These are phyloP conservation scores for Pseudognaphalium luteoalbum DNA, from an alignment of 129 eudicot species.

Conservation along the genomic window DNA sequence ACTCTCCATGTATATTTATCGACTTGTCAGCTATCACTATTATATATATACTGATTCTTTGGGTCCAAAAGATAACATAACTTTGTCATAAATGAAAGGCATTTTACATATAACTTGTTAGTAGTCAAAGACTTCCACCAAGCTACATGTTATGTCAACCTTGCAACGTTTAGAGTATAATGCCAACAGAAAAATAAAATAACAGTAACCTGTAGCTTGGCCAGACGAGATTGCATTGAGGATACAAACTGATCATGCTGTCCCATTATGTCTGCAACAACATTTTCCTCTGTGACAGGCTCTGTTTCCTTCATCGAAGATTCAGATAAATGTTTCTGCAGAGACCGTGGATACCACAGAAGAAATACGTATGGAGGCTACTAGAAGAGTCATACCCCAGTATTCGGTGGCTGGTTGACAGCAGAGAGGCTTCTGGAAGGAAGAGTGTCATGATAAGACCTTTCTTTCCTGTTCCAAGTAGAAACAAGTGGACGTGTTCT, in stretches of 20 bases:
- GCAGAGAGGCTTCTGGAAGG: conserved; percentile 53
- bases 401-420: conserved; percentile 40
- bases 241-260: conserved; percentile 73
- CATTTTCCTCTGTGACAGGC: conserved; percentile 61
- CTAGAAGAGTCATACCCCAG: conserved; percentile 40
- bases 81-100: neutral
- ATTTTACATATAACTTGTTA: neutral
- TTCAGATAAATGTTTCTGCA: conserved; percentile 46
- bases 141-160: neutral
- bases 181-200: neutral
- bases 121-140: neutral
- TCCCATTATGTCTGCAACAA: conserved; percentile 61
- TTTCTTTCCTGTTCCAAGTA: conserved; percentile 74
- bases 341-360: conserved; percentile 11
- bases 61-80: neutral
- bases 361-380: conserved; percentile 13
- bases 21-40: neutral
- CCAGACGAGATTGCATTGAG: conserved; percentile 79
- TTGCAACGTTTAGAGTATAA: neutral
- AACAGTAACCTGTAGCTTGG: conserved; percentile 70
- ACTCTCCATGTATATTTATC: neutral
- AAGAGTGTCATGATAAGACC: conserved; percentile 45
- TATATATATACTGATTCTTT: neutral
- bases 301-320: conserved; percentile 47
- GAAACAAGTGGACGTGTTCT: conserved; percentile 63